phyloP scores from a whole-genome alignment of 1,284 basidiomycete genomes.

The Rhodotorula sp. region DNA sequence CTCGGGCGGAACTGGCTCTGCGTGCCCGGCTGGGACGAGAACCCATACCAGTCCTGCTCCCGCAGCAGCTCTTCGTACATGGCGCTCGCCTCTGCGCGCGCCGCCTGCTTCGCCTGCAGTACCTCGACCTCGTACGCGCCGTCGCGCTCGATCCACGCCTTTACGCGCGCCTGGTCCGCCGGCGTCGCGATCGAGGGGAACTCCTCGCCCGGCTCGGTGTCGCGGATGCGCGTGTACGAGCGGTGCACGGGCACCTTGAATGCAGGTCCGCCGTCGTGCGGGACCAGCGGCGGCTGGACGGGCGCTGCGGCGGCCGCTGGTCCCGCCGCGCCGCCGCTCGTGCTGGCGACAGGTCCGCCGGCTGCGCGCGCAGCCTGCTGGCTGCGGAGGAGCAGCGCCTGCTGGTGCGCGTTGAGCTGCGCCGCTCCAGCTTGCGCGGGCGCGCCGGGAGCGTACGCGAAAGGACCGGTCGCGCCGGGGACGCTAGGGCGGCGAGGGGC shows the following conservation, averaged over 20 bases:
- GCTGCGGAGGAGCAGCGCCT: constrained; percentile 1
- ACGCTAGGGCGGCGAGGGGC: not conserved
- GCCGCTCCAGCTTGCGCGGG: not conserved
- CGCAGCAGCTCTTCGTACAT: constrained; percentile 26
- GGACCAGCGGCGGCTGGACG: not conserved
- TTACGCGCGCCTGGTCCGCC: constrained; percentile 48
- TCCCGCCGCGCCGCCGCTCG: not conserved
- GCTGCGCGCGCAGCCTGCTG: constrained; percentile 1
- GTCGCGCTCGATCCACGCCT: constrained; percentile 61
- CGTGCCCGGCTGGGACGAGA: constrained; percentile 9
- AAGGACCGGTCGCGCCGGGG: not conserved
- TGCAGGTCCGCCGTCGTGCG: constrained; percentile 26
- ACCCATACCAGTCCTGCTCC: constrained; percentile 45
- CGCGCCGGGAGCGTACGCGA: not conserved
- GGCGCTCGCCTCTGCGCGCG: constrained; percentile 40
- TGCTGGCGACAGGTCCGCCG: not conserved
- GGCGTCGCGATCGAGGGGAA: constrained; percentile 24
- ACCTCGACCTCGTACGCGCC: constrained; percentile 54
- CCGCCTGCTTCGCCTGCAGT: constrained; percentile 48
- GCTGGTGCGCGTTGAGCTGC: constrained; percentile 6
- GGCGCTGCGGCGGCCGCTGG: not conserved
- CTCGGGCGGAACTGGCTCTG: constrained; percentile 26
- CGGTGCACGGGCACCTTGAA: constrained; percentile 29
- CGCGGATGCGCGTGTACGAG: constrained; percentile 13
- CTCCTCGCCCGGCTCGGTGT: constrained; percentile 30